Base-by-base conservation (phyloP, 2,329 filamentous ascomycete species). In the Colletotrichum karsti region DNA sequence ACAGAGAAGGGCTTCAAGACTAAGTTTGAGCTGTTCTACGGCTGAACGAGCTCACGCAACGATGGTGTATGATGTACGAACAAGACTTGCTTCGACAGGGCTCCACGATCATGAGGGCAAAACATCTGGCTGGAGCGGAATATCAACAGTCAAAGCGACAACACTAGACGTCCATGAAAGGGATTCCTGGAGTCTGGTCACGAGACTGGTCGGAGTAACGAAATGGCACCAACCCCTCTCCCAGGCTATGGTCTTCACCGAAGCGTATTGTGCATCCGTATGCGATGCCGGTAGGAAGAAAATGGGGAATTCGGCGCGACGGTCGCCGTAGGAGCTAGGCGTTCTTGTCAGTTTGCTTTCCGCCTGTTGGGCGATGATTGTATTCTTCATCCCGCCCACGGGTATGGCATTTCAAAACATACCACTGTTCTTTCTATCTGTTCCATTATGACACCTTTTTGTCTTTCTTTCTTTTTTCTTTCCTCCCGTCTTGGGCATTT, bases 1-100 rank as follows among this genome's bases (percentile, higher is more conserved):
- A 89, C 86, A 3, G 77, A 80, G 63, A 78, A 80, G 15, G 84
- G 83, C 44, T 77, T 82, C 67, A 72, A 74, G 70, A 77, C 79
- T 4, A 75, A 74, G 12, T 83, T 81, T 48, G 76, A 80, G 20
- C 74, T 83, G 22, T 73, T 75, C 22, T 80, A 78, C 62, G 81
- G 81, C 48, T 83, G 72, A 81, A 42, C 22, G 35, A 46, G 48
- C 57, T 53, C 51, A 54, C 18, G 69, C 57, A 28, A 64, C 42
- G 51, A 67, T 53, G 54, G 66, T 64, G 60, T 57, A 69, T 26
- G 66, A 67, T 68, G 56, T 62, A 69, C 63, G 67, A 68, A 70
- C 35, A 55, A 44, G 48, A 61, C 50, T 37, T 56, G 50, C 63
- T 62, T 56, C 63, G 28, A 54, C 22, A 18, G 28, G 46, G 24